Evolutionary conservation across 1,284 basidiomycete species (phyloP), one percentile per base, ranked within the genome.

Genomic region (Lentinus polychrous): DNA sequence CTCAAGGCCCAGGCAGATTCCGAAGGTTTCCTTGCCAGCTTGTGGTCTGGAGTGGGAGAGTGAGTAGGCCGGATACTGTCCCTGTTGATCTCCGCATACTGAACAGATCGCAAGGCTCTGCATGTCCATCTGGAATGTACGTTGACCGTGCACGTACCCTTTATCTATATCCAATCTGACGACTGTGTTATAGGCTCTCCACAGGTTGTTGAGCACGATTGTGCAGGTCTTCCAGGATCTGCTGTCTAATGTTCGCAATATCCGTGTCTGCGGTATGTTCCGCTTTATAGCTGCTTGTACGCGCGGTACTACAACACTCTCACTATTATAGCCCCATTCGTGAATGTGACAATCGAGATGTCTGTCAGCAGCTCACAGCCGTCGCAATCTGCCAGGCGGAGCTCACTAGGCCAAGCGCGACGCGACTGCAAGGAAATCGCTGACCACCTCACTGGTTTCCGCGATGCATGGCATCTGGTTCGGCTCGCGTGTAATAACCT

Each of bases 401-500:
- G 27, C 27, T 27, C 27, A 4, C 27, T 46, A 15, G 12, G 50
- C 12, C 49, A 51, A 42, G 43, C 57, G n/a, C 55, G 53, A 35
- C 54, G 50, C 8, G 57, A 61, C 32, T 57, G 57, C 50, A 55
- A 56, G 34, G 56, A 57, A 15, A 55, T 65, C 24, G 48, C 40
- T 12, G 48, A 54, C 18, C 57, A 56, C 49, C 59, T 65, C 22
- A 55, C 50, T 18, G 60, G 57, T 15, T 65, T 65, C 48, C 60
- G 63, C 50, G 60, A 61, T 33, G 63, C 61, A 15, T 65, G 63
- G 63, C 60, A 65, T 43, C 49, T 61, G 44, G 57, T 62, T 12
- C 52, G 58, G 22, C 53, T 65, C 11, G 56, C 57, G 4, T 62
- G 61, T 46, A 43, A 52, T 1, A 53, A 53, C 33, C 55, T 65